A percentile compares a stretch with the other conserved stretches of the same genome.
These are phyloP conservation scores for Phytophthora boehmeriae DNA, from an alignment of 352 stramenopile genomes.

Conservation along the genomic window DNA sequence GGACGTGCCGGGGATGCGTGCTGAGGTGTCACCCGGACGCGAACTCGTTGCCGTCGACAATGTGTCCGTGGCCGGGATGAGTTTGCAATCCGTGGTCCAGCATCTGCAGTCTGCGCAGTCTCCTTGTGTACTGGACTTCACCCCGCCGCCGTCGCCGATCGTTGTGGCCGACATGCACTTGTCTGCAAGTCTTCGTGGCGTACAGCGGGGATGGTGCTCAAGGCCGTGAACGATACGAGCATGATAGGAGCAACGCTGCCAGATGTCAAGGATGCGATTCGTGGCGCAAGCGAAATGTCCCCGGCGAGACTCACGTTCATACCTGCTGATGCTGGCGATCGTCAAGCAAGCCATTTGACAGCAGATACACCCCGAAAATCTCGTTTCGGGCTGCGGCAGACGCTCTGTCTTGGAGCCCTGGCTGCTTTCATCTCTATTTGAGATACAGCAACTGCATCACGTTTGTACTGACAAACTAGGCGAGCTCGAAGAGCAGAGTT, in stretches of 20 bases:
- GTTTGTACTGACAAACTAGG: too few relatives aligned
- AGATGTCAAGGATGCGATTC: conserved; percentile 35
- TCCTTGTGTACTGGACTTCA: conserved; percentile 54
- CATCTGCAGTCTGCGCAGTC: conserved; percentile 39
- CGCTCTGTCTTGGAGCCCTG: conserved; percentile 51
- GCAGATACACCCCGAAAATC: background rate
- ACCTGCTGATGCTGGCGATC: conserved; percentile 16
- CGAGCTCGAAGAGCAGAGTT: too few relatives aligned
- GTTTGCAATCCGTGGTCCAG: conserved; percentile 44
- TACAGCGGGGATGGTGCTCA: conserved; percentile 48
- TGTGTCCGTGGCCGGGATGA: conserved; percentile 35
- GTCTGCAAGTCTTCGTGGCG: conserved; percentile 26
- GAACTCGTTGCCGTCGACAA: conserved; percentile 53
- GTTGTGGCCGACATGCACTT: conserved; percentile 41
- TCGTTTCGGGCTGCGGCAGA: conserved; percentile 33
- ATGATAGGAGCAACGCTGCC: conserved; percentile 47
- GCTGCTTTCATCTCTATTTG: conserved; percentile 41
- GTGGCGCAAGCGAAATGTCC: conserved; percentile 20
- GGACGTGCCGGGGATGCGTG: conserved; percentile 27
- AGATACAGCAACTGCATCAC: background rate
- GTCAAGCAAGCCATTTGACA: background rate
- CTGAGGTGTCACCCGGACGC: conserved; percentile 41
- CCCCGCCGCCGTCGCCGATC: conserved; percentile 50
- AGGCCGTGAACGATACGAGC: conserved; percentile 34
- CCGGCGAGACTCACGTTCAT: conserved; percentile 42